Conservation (phyloP, 2,329 filamentous ascomycete species). For the Clonostachys sp. region DNA sequence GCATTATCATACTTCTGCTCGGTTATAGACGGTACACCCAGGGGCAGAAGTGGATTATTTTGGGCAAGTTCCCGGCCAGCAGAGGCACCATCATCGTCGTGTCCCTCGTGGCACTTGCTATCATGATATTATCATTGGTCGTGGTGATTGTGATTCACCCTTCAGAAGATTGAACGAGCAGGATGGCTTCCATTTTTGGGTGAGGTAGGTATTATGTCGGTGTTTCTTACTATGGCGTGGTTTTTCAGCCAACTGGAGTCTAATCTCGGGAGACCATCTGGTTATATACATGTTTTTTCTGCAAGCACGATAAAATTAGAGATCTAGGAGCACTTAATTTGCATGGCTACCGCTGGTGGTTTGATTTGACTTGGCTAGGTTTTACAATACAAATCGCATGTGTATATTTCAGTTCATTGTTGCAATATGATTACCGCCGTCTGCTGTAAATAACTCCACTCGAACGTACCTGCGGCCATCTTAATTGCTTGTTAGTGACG, state of each 20-base stretch:
- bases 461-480: too few species aligned
- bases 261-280: too few species aligned
- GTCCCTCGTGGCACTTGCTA: slow-evolving; percentile 56
- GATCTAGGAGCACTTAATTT: neutral
- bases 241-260: too few species aligned
- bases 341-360: too few species aligned
- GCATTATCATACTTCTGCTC: slow-evolving; percentile 69
- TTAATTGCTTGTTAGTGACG: too few species aligned
- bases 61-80: slow-evolving; percentile 75
- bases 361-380: too few species aligned
- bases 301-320: neutral
- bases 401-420: too few species aligned
- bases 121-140: slow-evolving; percentile 57
- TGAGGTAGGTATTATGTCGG: neutral
- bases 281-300: neutral
- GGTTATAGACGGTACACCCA: slow-evolving; percentile 78
- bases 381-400: too few species aligned
- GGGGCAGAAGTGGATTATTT: slow-evolving; percentile 73
- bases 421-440: too few species aligned
- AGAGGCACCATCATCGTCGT: slow-evolving; percentile 71
- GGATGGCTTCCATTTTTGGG: too few species aligned
- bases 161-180: neutral
- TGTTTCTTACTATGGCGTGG: neutral
- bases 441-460: too few species aligned
- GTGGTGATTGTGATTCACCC: slow-evolving; percentile 54